Evolutionary conservation across 306 rosid species (phyloP).

Genomic region (Vachellia collinsii): DNA sequence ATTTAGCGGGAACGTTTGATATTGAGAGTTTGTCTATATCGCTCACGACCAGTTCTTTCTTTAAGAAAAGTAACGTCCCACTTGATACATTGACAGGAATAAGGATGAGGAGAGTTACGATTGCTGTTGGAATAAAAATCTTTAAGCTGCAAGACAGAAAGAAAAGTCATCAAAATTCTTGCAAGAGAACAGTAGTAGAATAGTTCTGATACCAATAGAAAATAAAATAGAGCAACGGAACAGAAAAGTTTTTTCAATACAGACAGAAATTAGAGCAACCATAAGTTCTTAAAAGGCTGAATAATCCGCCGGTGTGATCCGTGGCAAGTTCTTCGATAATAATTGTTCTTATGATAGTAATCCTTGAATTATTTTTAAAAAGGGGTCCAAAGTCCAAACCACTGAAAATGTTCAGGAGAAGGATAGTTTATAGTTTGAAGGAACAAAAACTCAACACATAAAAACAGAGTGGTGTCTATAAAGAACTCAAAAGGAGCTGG

Average conservation of each 20-base stretch:
- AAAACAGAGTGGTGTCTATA: conserved; percentile 4
- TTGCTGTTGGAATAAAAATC: conserved; percentile 74
- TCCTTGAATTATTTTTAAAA: neutral
- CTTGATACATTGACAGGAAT: conserved; percentile 93
- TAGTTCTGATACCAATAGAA: conserved; percentile 5
- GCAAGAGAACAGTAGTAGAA: conserved; percentile 5
- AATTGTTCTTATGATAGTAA: neutral
- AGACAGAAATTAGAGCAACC: neutral
- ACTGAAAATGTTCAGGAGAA: conserved; percentile 24
- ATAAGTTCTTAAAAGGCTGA: neutral
- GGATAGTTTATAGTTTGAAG: conserved; percentile 6
- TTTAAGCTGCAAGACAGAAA: conserved; percentile 61
- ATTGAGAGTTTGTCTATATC: conserved; percentile 94
- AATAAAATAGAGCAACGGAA: conserved; percentile 8
- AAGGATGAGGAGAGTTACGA: conserved; percentile 86
- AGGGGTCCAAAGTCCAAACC: neutral
- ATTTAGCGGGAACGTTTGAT: conserved; percentile 81
- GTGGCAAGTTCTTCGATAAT: neutral
- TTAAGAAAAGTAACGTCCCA: conserved; percentile 77
- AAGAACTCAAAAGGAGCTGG: conserved; percentile 33
- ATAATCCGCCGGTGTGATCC: conserved; percentile 6
- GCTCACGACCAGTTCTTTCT: conserved; percentile 82
- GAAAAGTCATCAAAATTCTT: conserved; percentile 13
- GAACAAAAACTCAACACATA: conserved; percentile 22
- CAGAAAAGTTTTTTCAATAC: neutral